Evolutionary conservation across 1,284 basidiomycete species (phyloP), one percentile per base, ranked within the genome.

Genomic region (Singerocomus inundabilis): DNA sequence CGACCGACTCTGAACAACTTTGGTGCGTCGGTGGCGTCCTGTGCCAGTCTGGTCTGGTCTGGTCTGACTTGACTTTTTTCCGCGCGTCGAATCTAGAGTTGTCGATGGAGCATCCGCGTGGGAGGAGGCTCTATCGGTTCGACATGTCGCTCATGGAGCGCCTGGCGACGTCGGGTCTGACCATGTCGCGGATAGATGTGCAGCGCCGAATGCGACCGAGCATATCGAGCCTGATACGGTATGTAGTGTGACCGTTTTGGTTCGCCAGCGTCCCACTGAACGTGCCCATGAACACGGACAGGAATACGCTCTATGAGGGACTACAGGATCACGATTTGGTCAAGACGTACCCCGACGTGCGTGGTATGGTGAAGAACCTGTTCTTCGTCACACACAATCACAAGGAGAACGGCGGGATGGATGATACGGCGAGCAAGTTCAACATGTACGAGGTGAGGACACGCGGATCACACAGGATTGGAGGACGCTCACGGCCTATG

Each of bases 101-200:
- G 0, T 82, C 82, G 2, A 70, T 79, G 63, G 81, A 85, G 36
- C 79, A 76, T 55, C 57, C 62, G 4, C 68, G 65, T 2, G 81
- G 82, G 0, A 66, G 62, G 9, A 58, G 70, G 36, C 53, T 81
- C 9, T 84, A 75, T 60, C 73, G 72, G n/a, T 81, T 85, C 54
- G 82, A 85, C 56, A 73, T 77, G 68, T 81, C 79, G 3, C 66
- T 84, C 1, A 84, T 85, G 81, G 83, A 85, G 54, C 72, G 83
- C 15, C 65, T 85, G 4, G 72, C 80, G 0, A 58, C 54, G 1
- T 70, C 71, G 10, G 77, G 77, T 6, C 64, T 83, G 13, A 65
- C 75, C 0, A 84, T 85, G 80, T 79, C 80, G 12, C 72, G 72
- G 31, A 76, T 85, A 1, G 70, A 79, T 53, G 76, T 82, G 1